Conservation (phyloP, 176 grass and related monocot species). For the Musa acuminata region DNA sequence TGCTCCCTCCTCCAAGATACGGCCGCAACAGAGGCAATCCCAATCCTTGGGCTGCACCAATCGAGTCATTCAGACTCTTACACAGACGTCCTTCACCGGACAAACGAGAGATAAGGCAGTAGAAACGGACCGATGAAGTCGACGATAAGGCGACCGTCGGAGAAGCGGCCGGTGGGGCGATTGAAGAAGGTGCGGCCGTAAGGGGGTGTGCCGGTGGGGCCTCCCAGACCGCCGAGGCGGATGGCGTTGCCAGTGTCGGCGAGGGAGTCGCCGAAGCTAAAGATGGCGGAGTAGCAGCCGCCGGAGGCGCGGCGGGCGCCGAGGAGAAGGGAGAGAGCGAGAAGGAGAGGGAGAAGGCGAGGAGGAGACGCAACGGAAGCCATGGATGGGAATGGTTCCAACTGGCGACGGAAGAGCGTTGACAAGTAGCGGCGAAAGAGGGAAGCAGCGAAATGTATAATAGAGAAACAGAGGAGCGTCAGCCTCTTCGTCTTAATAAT, state of each 20-base stretch:
- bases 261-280: conserved; percentile 86
- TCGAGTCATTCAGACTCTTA: conserved; percentile 12
- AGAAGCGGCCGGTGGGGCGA: conserved; percentile 66
- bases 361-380: neutral
- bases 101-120: neutral
- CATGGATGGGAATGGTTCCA: neutral
- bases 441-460: too few species aligned
- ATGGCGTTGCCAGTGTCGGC: conserved; percentile 82
- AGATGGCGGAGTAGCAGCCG: conserved; percentile 63
- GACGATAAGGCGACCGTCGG: conserved; percentile 77
- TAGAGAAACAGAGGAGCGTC: too few species aligned
- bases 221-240: conserved; percentile 40
- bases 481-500: too few species aligned
- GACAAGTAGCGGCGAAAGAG: too few species aligned
- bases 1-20: conserved; percentile 37
- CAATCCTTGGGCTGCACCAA: conserved; percentile 59
- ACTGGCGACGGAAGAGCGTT: neutral
- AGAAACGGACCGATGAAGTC: conserved; percentile 68
- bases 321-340: neutral
- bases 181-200: conserved; percentile 87
- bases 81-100: neutral
- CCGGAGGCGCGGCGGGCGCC: neutral
- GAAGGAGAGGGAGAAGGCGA: neutral
- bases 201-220: conserved; percentile 55
- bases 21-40: conserved; percentile 57